Base-by-base conservation (phyloP, 2,329 filamentous ascomycete genomes). In the Alternaria panax region DNA sequence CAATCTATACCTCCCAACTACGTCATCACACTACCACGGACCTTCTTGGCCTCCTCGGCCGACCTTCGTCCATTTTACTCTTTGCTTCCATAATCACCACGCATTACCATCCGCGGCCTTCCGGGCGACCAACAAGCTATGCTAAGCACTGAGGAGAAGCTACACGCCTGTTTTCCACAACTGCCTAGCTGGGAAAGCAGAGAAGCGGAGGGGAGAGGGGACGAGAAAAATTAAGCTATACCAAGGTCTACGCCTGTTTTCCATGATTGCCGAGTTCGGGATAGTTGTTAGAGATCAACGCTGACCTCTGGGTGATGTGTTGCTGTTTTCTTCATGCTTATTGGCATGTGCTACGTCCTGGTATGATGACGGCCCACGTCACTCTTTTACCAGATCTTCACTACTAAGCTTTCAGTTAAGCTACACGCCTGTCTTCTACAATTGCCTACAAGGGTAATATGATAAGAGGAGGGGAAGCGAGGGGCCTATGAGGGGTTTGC, bases 61-160 rank as follows among this genome's bases (percentile, higher is more conserved):
- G 20, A 48, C 45, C 45, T 48, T 48, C 45, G 45, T 14, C 30
- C 30, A 34, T 20, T 7, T 47, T 20, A 22, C 28, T 22, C 30
- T 18, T 18, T 18, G n/a, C 18, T 8, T 34, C 12, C 30, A 47
- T 24, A 22, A 22, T 40, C 38, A 8, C 9, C 4, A 40, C 18
- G 38, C 38, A 40, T 14, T 40, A 18, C 20, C 28, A 34, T 47
- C 45, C 45, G 45, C 45, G 45, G 20, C 14, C 45, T 22, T 34
- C 45, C 45, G 28, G 7, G 30, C 20, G 16, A 6, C 7, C n/a
- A 48, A 4, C 18, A 34, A 48, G 45, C 30, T 48, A 16, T 48
- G 52, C 52, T 40, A 54, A 46, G 50, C 50, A 42, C 16, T 32
- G 50, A 52, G 50, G 38, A 52, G 50, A 52, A 52, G 50, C 50